Evolutionary conservation across 2,329 filamentous ascomycete genomes (phyloP).

Genomic region (Trematosphaeria pertusa): DNA sequence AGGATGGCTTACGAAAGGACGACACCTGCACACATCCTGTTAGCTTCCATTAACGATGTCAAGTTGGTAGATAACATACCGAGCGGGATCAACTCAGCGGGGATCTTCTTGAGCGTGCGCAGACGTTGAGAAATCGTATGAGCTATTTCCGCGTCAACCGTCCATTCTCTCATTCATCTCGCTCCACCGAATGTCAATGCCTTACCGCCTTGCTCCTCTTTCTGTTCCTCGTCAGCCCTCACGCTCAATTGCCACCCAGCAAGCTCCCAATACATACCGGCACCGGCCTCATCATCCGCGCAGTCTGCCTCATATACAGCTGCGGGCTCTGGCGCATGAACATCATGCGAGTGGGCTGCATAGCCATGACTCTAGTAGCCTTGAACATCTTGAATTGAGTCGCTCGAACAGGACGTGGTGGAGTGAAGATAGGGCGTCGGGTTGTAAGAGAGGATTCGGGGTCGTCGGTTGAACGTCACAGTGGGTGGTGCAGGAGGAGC

Average conservation of each 20-base stretch:
- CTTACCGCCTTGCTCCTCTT: slow-evolving; percentile 70
- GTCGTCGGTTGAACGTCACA: slow-evolving; percentile 29
- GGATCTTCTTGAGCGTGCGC: slow-evolving; percentile 86
- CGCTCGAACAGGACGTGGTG: slow-evolving; percentile 11
- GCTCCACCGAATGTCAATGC: slow-evolving; percentile 23
- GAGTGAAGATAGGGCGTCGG: slow-evolving; percentile 30
- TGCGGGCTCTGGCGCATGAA: slow-evolving; percentile 47
- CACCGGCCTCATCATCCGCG: slow-evolving; percentile 63
- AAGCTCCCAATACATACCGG: slow-evolving; percentile 65
- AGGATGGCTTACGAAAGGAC: slow-evolving; percentile 77
- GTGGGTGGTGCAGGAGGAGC: slow-evolving; percentile 26
- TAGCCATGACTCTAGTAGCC: slow-evolving; percentile 47
- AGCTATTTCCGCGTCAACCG: slow-evolving; percentile 61
- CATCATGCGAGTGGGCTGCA: slow-evolving; percentile 52
- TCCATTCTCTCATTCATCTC: slow-evolving; percentile 14
- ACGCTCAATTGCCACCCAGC: slow-evolving; percentile 3
- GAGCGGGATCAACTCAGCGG: slow-evolving; percentile 91
- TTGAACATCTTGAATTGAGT: slow-evolving; percentile 37
- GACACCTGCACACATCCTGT: slow-evolving; percentile 64
- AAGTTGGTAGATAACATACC: slow-evolving; percentile 64
- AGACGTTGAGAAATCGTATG: slow-evolving; percentile 97
- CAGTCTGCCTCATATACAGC: slow-evolving; percentile 55
- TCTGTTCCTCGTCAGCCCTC: slow-evolving; percentile 59
- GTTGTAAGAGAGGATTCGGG: slow-evolving; percentile 34
- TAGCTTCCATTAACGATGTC: slow-evolving; percentile 15